These are phyloP conservation scores for Stephanodiscus minutulus DNA, from an alignment of 108 stramenopile species.

Conservation along the genomic window DNA sequence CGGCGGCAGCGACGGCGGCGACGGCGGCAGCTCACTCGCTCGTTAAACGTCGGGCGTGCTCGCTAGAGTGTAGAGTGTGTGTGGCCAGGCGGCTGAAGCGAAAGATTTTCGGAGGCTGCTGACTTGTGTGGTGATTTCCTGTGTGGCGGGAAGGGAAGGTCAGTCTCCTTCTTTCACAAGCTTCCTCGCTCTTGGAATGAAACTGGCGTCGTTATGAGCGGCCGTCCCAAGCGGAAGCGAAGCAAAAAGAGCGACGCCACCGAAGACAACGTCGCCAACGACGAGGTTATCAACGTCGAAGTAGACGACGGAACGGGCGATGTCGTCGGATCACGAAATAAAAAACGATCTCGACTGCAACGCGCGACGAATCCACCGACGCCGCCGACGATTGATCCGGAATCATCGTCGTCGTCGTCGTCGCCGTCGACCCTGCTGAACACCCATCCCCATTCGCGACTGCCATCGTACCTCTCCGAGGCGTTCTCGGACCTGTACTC, in stretches of 20 bases:
- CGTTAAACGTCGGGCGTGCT: too few relatives aligned
- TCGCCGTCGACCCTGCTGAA: slow-evolving; percentile 16
- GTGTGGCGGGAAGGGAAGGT: too few relatives aligned
- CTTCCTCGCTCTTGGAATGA: background rate
- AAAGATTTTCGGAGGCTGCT: too few relatives aligned
- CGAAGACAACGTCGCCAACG: background rate
- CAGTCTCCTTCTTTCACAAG: background rate
- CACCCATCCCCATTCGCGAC: slow-evolving; percentile 42
- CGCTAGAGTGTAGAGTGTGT: too few relatives aligned
- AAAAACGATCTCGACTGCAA: background rate
- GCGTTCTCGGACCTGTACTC: slow-evolving; percentile 89
- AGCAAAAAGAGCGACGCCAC: background rate
- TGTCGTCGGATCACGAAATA: background rate
- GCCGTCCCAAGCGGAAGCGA: slow-evolving; percentile 2
- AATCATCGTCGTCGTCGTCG: background rate
- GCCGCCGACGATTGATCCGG: too few relatives aligned
- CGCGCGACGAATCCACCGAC: background rate
- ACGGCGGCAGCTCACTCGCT: too few relatives aligned
- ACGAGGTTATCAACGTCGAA: background rate
- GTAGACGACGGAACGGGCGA: background rate
- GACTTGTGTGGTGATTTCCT: too few relatives aligned
- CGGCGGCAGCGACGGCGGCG: too few relatives aligned
- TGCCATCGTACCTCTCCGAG: slow-evolving; percentile 82
- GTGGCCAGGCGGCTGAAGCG: too few relatives aligned
- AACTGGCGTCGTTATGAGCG: background rate